Conservation (phyloP, 768 basidiomycete species). For the Tylopilus subfusipes region DNA sequence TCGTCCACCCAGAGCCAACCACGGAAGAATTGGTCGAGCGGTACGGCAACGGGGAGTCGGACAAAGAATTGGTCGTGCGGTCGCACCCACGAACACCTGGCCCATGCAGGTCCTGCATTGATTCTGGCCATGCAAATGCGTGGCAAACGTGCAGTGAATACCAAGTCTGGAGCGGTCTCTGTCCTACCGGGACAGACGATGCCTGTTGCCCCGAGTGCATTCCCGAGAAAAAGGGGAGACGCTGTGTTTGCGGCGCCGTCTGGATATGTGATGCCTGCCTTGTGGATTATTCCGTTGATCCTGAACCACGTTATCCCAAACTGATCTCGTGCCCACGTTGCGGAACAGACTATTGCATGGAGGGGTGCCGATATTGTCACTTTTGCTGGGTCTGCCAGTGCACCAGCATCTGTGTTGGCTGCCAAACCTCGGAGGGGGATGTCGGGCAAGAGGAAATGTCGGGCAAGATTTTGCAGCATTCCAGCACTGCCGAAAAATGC, state of each 20-base stretch:
- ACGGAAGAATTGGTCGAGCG: not conserved
- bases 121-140: not conserved
- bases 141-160: not conserved
- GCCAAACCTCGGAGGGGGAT: not conserved
- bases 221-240: not conserved
- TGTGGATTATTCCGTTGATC: too few species aligned
- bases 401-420: not conserved
- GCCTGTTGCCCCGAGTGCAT: slow-evolving; percentile 1
- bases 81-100: not conserved
- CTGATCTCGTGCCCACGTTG: not conserved
- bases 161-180: too few species aligned
- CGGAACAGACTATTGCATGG: not conserved
- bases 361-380: not conserved
- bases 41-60: too few species aligned
- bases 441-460: too few species aligned
- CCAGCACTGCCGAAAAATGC: too few species aligned
- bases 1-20: not conserved
- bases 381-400: not conserved
- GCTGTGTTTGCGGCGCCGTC: not conserved
- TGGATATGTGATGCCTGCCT: not conserved
- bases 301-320: too few species aligned
- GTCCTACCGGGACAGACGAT: too few species aligned
- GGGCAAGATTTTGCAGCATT: too few species aligned
- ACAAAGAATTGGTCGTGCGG: too few species aligned
- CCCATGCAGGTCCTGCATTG: not conserved